A percentile compares a stretch with the other conserved stretches of the same genome.
Evolutionary conservation across 768 basidiomycete species (phyloP).

Genomic region (Postia placenta): DNA sequence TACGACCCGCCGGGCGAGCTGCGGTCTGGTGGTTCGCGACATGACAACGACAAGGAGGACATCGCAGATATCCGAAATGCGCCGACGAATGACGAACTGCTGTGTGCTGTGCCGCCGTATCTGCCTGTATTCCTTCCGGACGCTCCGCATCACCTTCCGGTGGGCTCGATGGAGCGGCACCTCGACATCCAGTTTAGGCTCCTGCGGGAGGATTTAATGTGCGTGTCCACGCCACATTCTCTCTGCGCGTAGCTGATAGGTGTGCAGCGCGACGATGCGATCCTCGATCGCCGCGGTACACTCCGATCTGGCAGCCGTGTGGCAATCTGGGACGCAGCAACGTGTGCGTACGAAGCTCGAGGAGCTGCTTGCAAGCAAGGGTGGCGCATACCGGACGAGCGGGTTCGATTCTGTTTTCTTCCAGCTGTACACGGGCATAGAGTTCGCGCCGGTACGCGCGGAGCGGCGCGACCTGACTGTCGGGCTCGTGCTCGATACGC

Average conservation of each 20-base stretch:
- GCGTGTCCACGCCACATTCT: slow-evolving; percentile 13
- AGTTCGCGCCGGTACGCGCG: slow-evolving; percentile 40
- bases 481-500: slow-evolving; percentile 41
- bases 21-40: slow-evolving; percentile 46
- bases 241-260: background rate
- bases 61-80: slow-evolving; percentile 58
- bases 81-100: slow-evolving; percentile 64
- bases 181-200: slow-evolving; percentile 74
- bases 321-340: slow-evolving; percentile 1
- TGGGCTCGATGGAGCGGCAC: slow-evolving; percentile 55
- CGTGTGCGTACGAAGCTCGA: slow-evolving; percentile 31
- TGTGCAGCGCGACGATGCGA: slow-evolving; percentile 45
- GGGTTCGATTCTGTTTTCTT: slow-evolving; percentile 30
- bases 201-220: slow-evolving; percentile 68
- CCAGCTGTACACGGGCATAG: slow-evolving; percentile 16
- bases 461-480: slow-evolving; percentile 49
- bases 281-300: slow-evolving; percentile 42
- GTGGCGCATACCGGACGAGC: slow-evolving; percentile 48
- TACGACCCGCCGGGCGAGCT: slow-evolving; percentile 21
- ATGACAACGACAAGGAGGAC: slow-evolving; percentile 60
- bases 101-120: slow-evolving; percentile 42
- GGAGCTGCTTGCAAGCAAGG: slow-evolving; percentile 42
- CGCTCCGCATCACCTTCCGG: slow-evolving; percentile 57
- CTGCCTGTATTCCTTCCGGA: slow-evolving; percentile 53
- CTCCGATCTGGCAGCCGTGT: slow-evolving; percentile 33